These are phyloP conservation scores for Colletotrichum lini DNA, from an alignment of 2,329 filamentous ascomycete genomes.

Conservation along the genomic window DNA sequence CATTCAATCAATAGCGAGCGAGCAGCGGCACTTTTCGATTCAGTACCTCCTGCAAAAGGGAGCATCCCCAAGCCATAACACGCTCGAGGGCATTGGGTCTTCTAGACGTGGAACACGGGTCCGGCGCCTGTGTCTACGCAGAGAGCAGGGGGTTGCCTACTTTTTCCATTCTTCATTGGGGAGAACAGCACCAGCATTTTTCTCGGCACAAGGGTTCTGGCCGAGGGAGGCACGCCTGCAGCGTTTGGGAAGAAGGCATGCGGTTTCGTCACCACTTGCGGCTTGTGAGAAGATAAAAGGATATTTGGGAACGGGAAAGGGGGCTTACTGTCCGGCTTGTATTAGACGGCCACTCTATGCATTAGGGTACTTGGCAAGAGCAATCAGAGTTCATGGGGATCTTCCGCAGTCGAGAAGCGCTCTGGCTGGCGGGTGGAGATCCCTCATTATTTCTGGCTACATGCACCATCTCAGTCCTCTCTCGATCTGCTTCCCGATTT, in stretches of 20 bases:
- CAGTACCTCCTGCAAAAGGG: slow-evolving; percentile 23
- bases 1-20: slow-evolving; percentile 35
- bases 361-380: slow-evolving; percentile 39
- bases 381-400: slow-evolving; percentile 34
- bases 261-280: slow-evolving; percentile 17
- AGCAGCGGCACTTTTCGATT: slow-evolving; percentile 40
- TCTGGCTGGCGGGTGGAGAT: slow-evolving; percentile 32
- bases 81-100: slow-evolving; percentile 20
- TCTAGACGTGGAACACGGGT: slow-evolving; percentile 7
- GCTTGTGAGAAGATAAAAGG: slow-evolving; percentile 25
- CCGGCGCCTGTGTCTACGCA: slow-evolving; percentile 9
- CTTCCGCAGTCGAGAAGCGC: slow-evolving; percentile 39
- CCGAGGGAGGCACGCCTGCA: not conserved
- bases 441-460: slow-evolving; percentile 31
- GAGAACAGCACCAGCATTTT: slow-evolving; percentile 39
- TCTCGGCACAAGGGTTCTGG: slow-evolving; percentile 32
- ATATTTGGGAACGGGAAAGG: slow-evolving; percentile 14
- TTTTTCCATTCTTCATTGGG: slow-evolving; percentile 27
- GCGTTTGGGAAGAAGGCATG: slow-evolving; percentile 22
- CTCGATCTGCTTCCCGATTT: not conserved
- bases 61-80: slow-evolving; percentile 13
- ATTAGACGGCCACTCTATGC: slow-evolving; percentile 33
- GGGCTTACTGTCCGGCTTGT: slow-evolving; percentile 22
- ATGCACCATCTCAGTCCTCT: not conserved
- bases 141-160: slow-evolving; percentile 22